Conservation (phyloP, 1,139 yeast genomes). For the Yamadazyma conglobata region DNA sequence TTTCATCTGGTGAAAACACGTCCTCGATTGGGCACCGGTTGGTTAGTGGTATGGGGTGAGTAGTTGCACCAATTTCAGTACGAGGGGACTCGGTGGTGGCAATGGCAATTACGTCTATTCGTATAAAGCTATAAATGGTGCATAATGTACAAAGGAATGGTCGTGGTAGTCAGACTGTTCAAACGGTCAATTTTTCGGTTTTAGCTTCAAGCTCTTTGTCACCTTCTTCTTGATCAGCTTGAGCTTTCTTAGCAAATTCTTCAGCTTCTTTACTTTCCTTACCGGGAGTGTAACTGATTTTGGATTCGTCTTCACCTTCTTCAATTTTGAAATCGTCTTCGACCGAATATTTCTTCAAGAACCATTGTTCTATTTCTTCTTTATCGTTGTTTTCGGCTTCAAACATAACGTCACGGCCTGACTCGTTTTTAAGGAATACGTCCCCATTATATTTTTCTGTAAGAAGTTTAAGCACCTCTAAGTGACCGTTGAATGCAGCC, state of each 20-base stretch:
- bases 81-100: no score
- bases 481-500: conserved; percentile 89
- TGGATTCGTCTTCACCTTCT: conserved; percentile 44
- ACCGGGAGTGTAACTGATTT: conserved; percentile 47
- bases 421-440: conserved; percentile 69
- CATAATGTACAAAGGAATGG: no score
- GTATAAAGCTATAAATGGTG: no score
- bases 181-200: conserved; percentile 8
- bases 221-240: conserved; percentile 10
- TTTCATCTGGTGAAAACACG: conserved; percentile 11
- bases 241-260: conserved; percentile 35
- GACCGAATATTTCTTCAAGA: conserved; percentile 67
- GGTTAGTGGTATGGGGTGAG: no score
- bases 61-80: no score
- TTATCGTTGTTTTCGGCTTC: conserved; percentile 80
- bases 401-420: conserved; percentile 79
- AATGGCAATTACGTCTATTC: no score
- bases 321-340: conserved; percentile 53
- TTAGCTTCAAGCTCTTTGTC: conserved; percentile 11
- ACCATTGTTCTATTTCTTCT: conserved; percentile 66
- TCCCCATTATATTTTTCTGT: conserved; percentile 77
- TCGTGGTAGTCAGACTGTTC: conserved; percentile 2
- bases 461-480: conserved; percentile 63
- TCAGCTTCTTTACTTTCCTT: conserved; percentile 48
- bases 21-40: no score